Percentiles rank a stretch among this genome's conserved stretches.
Conservation (phyloP, 83 land plant genomes). For the Picea mariana region DNA sequence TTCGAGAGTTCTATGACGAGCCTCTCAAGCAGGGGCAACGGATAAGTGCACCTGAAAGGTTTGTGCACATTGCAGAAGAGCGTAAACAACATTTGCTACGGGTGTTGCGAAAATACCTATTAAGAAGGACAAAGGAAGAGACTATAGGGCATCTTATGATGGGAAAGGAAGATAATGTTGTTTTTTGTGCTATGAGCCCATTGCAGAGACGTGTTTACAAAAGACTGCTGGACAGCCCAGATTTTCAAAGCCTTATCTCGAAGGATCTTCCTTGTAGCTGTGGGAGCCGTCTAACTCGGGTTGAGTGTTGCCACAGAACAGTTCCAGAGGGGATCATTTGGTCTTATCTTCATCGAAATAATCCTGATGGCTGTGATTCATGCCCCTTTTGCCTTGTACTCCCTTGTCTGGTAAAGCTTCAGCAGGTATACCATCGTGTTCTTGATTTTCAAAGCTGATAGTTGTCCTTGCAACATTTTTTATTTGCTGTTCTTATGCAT, state of each 20-base stretch:
- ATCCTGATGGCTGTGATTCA: constrained; percentile 86
- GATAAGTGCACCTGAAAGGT: constrained; percentile 90
- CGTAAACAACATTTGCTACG: constrained; percentile 66
- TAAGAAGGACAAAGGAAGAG: constrained; percentile 92
- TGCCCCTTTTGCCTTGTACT: constrained; percentile 94
- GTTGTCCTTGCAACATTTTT: too few relatives aligned
- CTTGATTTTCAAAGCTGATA: too few relatives aligned
- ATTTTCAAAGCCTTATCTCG: constrained; percentile 79
- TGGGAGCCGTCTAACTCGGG: constrained; percentile 84
- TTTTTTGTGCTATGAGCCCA: constrained; percentile 94
- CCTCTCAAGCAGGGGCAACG: constrained; percentile 97
- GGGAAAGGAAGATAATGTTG: constrained; percentile 97
- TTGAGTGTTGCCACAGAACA: constrained; percentile 84
- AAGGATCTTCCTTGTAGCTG: constrained; percentile 91
- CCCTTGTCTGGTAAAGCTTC: constrained; percentile 93
- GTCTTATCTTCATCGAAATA: constrained; percentile 85
- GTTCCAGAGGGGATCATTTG: constrained; percentile 88
- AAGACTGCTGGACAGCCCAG: constrained; percentile 82
- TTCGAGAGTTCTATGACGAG: constrained; percentile 84
- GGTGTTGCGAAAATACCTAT: constrained; percentile 62
- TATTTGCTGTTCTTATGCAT: not conserved
- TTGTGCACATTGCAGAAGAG: constrained; percentile 73
- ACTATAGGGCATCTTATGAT: constrained; percentile 97
- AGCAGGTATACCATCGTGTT: constrained; percentile 60
- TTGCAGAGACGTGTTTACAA: constrained; percentile 83